Percentiles rank a stretch among this genome's conserved stretches.
Evolutionary conservation across 2,329 filamentous ascomycete species (phyloP).

Genomic region (Zalaria sp.): DNA sequence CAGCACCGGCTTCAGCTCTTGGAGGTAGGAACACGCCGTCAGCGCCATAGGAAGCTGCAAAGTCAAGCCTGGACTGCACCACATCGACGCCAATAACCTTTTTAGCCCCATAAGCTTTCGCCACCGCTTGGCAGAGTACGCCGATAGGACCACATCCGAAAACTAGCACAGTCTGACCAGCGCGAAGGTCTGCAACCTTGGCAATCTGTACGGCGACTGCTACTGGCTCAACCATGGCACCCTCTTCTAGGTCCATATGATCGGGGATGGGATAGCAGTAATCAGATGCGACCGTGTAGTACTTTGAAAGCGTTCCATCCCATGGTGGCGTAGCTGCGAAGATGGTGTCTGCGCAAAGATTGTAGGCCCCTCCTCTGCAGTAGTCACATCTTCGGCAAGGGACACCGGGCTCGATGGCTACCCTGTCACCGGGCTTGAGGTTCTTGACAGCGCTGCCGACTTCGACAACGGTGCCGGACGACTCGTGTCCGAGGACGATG

Average conservation of each 20-base stretch:
- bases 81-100: constrained; percentile 85
- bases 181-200: constrained; percentile 25
- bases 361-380: constrained; percentile 48
- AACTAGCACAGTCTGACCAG: constrained; percentile 30
- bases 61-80: constrained; percentile 61
- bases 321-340: constrained; percentile 38
- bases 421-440: constrained; percentile 29
- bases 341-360: constrained; percentile 51
- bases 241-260: constrained; percentile 34
- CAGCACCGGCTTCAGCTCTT: constrained; percentile 13
- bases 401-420: constrained; percentile 36
- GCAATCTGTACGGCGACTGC: constrained; percentile 36
- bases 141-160: constrained; percentile 50
- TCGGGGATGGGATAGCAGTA: constrained; percentile 34
- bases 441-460: constrained; percentile 27
- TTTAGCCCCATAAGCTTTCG: constrained; percentile 68
- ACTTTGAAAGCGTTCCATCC: constrained; percentile 34
- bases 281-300: constrained; percentile 33
- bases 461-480: constrained; percentile 27
- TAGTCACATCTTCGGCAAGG: constrained; percentile 30
- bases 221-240: constrained; percentile 38
- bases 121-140: constrained; percentile 74
- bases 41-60: constrained; percentile 45
- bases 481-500: constrained; percentile 35
- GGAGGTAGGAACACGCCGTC: constrained; percentile 29